phyloP scores from a whole-genome alignment of 2,329 filamentous ascomycete species.

The Talaromyces sp. region DNA sequence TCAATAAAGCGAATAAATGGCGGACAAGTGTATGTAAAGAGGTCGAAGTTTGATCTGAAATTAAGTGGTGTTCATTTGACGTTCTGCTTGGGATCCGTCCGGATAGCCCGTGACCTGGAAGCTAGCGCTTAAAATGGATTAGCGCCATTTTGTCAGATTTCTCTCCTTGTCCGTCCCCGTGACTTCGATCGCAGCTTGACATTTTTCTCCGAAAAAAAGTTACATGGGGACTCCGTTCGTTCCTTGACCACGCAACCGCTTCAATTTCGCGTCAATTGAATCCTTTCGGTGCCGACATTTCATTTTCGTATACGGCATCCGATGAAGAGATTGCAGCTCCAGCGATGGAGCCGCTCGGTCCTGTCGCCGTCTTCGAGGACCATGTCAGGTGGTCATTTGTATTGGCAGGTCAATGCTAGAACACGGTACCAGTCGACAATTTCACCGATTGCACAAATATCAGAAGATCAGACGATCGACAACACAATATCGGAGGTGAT shows the following conservation, averaged over 20 bases:
- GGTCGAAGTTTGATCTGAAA: slow-evolving; percentile 3
- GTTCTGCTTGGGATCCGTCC: slow-evolving; percentile 16
- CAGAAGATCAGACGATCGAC: slow-evolving; percentile 28
- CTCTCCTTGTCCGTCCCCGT: slow-evolving; percentile 36
- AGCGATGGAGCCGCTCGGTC: slow-evolving; percentile 50
- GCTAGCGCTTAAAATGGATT: slow-evolving; percentile 25
- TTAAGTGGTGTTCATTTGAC: slow-evolving; percentile 15
- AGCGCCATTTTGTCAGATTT: slow-evolving; percentile 25
- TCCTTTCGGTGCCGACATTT: slow-evolving; percentile 21
- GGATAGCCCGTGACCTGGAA: slow-evolving; percentile 24
- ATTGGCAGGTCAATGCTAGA: slow-evolving; percentile 34
- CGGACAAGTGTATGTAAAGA: slow-evolving; percentile 8
- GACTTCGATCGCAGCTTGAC: slow-evolving; percentile 38
- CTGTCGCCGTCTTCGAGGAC: slow-evolving; percentile 48
- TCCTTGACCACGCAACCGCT: slow-evolving; percentile 12
- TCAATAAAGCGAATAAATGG: slow-evolving; percentile 28
- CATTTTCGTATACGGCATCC: slow-evolving; percentile 26
- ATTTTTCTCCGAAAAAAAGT: slow-evolving; percentile 33
- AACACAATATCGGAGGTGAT: slow-evolving; percentile 27
- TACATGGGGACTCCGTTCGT: slow-evolving; percentile 14
- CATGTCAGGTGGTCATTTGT: slow-evolving; percentile 39
- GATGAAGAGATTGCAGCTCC: slow-evolving; percentile 52
- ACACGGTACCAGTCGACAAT: slow-evolving; percentile 43
- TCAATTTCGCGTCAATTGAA: slow-evolving; percentile 21
- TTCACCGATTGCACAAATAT: slow-evolving; percentile 28